A percentile compares a stretch with the other conserved stretches of the same genome.
Evolutionary conservation across 73 alveolate species (phyloP).

Genomic region (Stentor roeselii): DNA sequence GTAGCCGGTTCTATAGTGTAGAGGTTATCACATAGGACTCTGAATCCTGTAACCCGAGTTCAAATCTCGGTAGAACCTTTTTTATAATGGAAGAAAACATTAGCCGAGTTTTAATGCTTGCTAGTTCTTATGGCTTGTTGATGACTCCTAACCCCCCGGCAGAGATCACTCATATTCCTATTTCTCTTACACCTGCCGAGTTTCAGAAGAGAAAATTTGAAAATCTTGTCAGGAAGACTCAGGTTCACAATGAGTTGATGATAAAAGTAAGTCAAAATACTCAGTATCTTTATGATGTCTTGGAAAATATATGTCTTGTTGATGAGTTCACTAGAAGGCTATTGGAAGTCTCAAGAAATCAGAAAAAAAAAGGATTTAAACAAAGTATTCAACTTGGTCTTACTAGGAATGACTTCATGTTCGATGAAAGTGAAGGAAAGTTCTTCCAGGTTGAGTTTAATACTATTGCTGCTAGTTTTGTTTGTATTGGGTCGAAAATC

Average conservation of each 20-base stretch:
- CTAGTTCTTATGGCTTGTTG: background rate
- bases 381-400: constrained; percentile 64
- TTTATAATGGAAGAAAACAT: background rate
- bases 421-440: constrained; percentile 43
- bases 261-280: constrained; percentile 38
- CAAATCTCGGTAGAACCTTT: constrained; percentile 13
- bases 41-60: constrained; percentile 15
- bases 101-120: background rate
- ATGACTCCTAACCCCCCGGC: background rate
- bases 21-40: constrained; percentile 12
- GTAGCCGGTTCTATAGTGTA: background rate
- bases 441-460: constrained; percentile 58
- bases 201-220: constrained; percentile 32
- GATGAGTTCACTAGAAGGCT: constrained; percentile 51
- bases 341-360: constrained; percentile 37
- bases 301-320: constrained; percentile 31
- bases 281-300: constrained; percentile 30
- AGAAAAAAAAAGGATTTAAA: constrained; percentile 34
- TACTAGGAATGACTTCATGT: constrained; percentile 82
- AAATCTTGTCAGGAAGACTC: constrained; percentile 24
- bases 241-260: constrained; percentile 32
- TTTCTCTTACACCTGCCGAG: constrained; percentile 53
- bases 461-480: constrained; percentile 64
- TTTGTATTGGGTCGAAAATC: constrained; percentile 42
- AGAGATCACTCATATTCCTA: constrained; percentile 44